phyloP scores from a whole-genome alignment of 352 stramenopile species.

The Pythium phragmitis region DNA sequence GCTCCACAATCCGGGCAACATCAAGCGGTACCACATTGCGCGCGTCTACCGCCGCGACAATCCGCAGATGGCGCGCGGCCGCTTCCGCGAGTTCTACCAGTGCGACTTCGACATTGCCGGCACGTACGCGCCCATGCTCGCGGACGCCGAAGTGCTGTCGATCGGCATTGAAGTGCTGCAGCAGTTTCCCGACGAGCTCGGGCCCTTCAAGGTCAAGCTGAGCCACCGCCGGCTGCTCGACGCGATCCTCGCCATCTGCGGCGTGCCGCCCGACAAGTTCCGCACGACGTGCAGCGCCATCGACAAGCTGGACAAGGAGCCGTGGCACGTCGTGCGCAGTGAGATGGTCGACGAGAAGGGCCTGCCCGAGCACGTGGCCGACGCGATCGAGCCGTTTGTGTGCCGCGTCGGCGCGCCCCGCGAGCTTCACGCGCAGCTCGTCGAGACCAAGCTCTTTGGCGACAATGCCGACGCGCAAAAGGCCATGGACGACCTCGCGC shows the following conservation, averaged over 20 bases:
- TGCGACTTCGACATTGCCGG: conserved; percentile 99
- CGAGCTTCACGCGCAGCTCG: conserved; percentile 78
- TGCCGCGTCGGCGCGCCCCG: conserved; percentile 86
- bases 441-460: conserved; percentile 87
- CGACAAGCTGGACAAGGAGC: conserved; percentile 99
- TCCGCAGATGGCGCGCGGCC: conserved; percentile 91
- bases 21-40: conserved; percentile 98
- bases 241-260: conserved; percentile 97
- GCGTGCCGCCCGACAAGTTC: conserved; percentile 96
- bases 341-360: conserved; percentile 99
- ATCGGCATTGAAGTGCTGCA: conserved; percentile 92
- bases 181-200: conserved; percentile 83
- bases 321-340: conserved; percentile 85
- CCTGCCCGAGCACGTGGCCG: conserved; percentile 86
- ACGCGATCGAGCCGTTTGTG: conserved; percentile 95
- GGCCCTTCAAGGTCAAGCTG: conserved; percentile 96
- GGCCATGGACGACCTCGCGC: conserved; percentile 91
- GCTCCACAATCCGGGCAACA: conserved; percentile 96
- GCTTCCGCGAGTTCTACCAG: conserved; percentile 99
- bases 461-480: conserved; percentile 80
- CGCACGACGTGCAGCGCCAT: conserved; percentile 97
- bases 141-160: conserved; percentile 96
- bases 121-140: conserved; percentile 94
- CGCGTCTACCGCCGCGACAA: conserved; percentile 97
- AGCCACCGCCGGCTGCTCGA: conserved; percentile 97